Base-by-base conservation (phyloP, 2,329 filamentous ascomycete species). In the Pseudomassariella vexata region DNA sequence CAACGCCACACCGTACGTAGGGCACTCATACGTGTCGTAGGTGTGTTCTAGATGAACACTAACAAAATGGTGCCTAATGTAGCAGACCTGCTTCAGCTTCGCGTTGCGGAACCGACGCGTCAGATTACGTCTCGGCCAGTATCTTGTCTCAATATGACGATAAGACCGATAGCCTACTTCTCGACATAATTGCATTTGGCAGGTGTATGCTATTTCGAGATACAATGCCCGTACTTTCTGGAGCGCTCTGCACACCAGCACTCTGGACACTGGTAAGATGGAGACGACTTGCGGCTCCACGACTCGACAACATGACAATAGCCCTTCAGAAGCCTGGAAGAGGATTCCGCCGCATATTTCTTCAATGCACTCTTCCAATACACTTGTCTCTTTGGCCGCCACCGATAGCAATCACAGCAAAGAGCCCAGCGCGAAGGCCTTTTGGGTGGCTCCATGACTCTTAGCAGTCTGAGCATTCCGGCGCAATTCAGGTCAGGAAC, bases 391-490 rank as follows among this genome's bases (percentile, higher is more conserved):
- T 26, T 15, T 15, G 24, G 24, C 24, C 24, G 24, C 5, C 12
- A 26, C 24, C 24, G 24, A 17, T 26, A 26, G 24, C 24, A 26
- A 26, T 26, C 24, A 10, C 24, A 26, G 24, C 24, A 26, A 26
- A 17, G 24, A 5, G 24, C 24, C 24, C 24, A 26, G 24, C 8
- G 24, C 24, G 12, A 25, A 26, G 24, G 12, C 12, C 8, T 26
- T 26, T 7, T 26, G 12, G 24, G 24, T 14, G 24, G 24, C 9
- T 15, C n/a, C 24, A 26, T 15, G 24, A 26, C 24, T 15, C 12
- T 15, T 10, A 26, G 11, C 12, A 26, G 24, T 15, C 24, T 26
- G n/a, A 26, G 12, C 24, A 26, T 26, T 26, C n/a, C 24, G 12
- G 12, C n/a, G 12, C 24, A 26, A 26, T 26, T 26, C n/a, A 26